Conservation (phyloP, 306 rosid genomes). For the Hippophae rhamnoides region DNA sequence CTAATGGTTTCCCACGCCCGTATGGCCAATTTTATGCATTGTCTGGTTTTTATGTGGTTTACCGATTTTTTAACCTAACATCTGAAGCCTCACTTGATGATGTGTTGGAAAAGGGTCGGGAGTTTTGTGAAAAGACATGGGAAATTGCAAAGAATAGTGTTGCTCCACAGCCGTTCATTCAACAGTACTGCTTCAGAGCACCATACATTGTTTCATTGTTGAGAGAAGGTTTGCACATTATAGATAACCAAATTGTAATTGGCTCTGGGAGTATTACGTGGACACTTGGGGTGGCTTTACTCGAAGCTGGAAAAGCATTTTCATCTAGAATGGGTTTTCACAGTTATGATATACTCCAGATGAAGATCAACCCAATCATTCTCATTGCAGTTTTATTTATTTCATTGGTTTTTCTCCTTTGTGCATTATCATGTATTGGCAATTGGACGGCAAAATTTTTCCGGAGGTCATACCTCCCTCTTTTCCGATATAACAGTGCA, state of each 20-base stretch:
- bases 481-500: constrained; percentile 54
- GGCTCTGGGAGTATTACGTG: constrained; percentile 96
- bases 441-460: constrained; percentile 66
- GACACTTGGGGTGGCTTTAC: constrained; percentile 92
- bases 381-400: constrained; percentile 46
- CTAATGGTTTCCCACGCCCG: constrained; percentile 56
- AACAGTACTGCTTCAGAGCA: constrained; percentile 96
- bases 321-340: constrained; percentile 44
- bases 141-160: constrained; percentile 74
- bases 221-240: constrained; percentile 85
- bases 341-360: constrained; percentile 42
- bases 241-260: constrained; percentile 54
- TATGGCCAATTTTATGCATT: constrained; percentile 69
- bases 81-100: constrained; percentile 76
- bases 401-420: constrained; percentile 56
- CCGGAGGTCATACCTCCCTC: constrained; percentile 67
- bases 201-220: constrained; percentile 71
- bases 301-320: constrained; percentile 78
- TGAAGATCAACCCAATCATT: constrained; percentile 55
- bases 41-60: constrained; percentile 91
- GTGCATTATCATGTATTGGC: constrained; percentile 57
- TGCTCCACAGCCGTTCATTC: constrained; percentile 86
- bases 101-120: constrained; percentile 66
- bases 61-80: constrained; percentile 71
- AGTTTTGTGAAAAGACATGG: constrained; percentile 73